phyloP scores from a whole-genome alignment of 495 filamentous ascomycete species.

The Aspergillus egyptiacus region DNA sequence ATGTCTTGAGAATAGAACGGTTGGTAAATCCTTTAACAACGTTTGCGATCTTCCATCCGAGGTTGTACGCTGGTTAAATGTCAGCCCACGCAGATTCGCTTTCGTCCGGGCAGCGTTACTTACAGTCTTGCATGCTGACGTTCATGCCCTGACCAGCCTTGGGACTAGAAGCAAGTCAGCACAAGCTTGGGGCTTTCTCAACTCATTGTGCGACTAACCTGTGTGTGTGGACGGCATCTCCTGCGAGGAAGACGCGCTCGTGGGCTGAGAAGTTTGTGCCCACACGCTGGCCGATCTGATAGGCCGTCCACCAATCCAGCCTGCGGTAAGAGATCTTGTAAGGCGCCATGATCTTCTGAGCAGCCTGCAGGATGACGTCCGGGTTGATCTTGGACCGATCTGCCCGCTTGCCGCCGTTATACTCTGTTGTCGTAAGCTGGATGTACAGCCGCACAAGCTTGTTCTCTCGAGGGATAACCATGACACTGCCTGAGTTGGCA shows the following conservation, averaged over 20 bases:
- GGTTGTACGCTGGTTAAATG: constrained; percentile 49
- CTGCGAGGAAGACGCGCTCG: constrained; percentile 70
- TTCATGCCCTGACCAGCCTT: constrained; percentile 89
- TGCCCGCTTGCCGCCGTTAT: constrained; percentile 19
- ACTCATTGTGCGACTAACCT: neutral
- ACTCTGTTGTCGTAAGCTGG: constrained; percentile 44
- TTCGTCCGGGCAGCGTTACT: neutral
- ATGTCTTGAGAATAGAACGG: constrained; percentile 54
- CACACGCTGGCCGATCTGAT: constrained; percentile 36
- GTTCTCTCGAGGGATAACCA: constrained; percentile 64
- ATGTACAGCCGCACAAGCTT: constrained; percentile 65
- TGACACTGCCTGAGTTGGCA: constrained; percentile 23
- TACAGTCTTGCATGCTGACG: constrained; percentile 65
- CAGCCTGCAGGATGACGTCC: constrained; percentile 51
- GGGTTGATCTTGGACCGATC: constrained; percentile 55
- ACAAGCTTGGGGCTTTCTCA: neutral
- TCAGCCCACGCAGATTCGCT: neutral
- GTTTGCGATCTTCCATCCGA: constrained; percentile 68
- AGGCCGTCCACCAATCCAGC: constrained; percentile 55
- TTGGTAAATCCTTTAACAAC: constrained; percentile 50
- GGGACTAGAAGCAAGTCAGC: constrained; percentile 38
- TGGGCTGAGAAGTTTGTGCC: constrained; percentile 47
- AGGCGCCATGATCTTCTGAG: constrained; percentile 54
- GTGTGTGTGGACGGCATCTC: constrained; percentile 80
- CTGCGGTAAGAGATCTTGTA: constrained; percentile 57